Percentiles rank a stretch among this genome's conserved stretches.
Evolutionary conservation across 169 alveolate genomes (phyloP).

Genomic region (Plasmodium berghei): DNA sequence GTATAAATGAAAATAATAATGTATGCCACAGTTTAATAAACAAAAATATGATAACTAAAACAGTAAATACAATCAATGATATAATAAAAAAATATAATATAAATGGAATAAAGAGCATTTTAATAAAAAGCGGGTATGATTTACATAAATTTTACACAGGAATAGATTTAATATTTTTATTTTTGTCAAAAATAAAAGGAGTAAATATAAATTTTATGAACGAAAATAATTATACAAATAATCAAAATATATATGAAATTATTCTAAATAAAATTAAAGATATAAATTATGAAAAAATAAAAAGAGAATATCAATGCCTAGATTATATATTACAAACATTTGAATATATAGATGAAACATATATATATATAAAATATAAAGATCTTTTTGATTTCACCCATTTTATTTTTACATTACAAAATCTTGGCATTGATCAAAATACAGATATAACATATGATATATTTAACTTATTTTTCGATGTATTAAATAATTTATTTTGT

Average conservation of each 20-base stretch:
- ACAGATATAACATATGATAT: conserved; percentile 28
- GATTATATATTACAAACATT: conserved; percentile 34
- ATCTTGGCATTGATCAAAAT: conserved; percentile 19
- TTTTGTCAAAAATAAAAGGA: conserved; percentile 55
- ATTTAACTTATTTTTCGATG: conserved; percentile 46
- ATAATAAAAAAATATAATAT: conserved; percentile 52
- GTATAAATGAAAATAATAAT: neutral
- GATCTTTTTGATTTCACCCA: conserved; percentile 49
- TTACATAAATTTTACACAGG: conserved; percentile 58
- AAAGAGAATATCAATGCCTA: conserved; percentile 28
- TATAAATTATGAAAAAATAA: conserved; percentile 17
- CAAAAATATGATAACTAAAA: conserved; percentile 3
- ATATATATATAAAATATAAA: conserved; percentile 37
- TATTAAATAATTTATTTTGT: conserved; percentile 55
- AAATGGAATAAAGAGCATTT: conserved; percentile 42
- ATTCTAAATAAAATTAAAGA: conserved; percentile 21
- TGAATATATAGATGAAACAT: conserved; percentile 49
- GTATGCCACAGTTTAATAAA: neutral
- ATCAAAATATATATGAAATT: conserved; percentile 49
- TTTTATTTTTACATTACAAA: conserved; percentile 30
- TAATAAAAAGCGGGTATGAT: conserved; percentile 51
- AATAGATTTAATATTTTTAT: conserved; percentile 51
- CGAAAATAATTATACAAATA: conserved; percentile 28
- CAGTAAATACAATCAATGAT: conserved; percentile 40
- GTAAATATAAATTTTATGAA: conserved; percentile 40